Evolutionary conservation across 495 filamentous ascomycete genomes (phyloP), one percentile per base, ranked within the genome.

Genomic region (Aspergillus biplanus): DNA sequence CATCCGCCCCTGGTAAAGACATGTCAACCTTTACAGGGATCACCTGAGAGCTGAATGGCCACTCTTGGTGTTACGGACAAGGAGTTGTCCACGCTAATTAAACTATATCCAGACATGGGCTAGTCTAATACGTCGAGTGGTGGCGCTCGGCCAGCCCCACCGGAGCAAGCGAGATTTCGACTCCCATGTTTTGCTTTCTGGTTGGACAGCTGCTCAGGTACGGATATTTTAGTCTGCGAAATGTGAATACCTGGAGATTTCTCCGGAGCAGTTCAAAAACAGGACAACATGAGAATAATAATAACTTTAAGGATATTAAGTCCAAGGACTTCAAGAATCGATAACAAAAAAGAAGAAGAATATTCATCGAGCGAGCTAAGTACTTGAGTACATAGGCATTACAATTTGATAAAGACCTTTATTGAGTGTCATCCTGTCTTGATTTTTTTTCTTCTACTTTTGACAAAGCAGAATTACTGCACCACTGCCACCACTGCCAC

Each of bases 191-290:
- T 55, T 44, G 62, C 16, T 7, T 46, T 52, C 48, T 73, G 42
- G 74, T 77, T 75, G 72, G 71, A 61, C 47, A 53, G 31, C 37
- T 57, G 52, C 62, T 73, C 63, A 70, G 62, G 66, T 67, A 68
- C 66, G 62, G 66, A 56, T 63, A 53, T 61, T 65, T 69, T 63
- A 64, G 67, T 63, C 65, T 59, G 52, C 56, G 57, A 58, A 56
- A 27, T 27, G 21, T 67, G 65, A 59, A 62, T 67, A 61, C 58
- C 47, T 18, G 18, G 46, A n/a, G 27, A 55, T 58, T 66, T 66
- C 58, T 62, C 64, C 64, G 58, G 64, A 64, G 60, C 50, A 65
- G 39, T 57, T 39, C 48, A 37, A 31, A 44, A 39, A 63, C 54
- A 61, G 21, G 21, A 27, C 21, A 27, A 27, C 21, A 56, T 61